Base-by-base conservation (phyloP, 2,329 filamentous ascomycete species). In the Trichoderma sp. region DNA sequence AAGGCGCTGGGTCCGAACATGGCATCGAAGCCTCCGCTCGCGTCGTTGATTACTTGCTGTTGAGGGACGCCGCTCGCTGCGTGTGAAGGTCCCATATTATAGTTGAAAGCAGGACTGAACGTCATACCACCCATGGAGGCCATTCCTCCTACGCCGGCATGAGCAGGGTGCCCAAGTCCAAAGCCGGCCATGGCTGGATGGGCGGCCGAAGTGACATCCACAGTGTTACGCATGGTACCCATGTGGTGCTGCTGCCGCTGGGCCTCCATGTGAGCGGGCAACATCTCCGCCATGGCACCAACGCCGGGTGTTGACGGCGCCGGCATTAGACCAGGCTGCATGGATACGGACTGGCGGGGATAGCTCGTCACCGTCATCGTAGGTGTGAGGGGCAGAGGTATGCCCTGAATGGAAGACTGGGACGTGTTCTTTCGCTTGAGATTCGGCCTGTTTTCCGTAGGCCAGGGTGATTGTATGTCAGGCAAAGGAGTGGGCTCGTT, bases 1-100 rank as follows among this genome's bases (percentile, higher is more conserved):
- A 89, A 89, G 0, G 87, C 85, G 68, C 89, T 89, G 21, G 89
- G 86, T 14, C 89, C 88, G 79, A 92, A 92, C 89, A 92, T 91
- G 12, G 89, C 88, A 76, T 91, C 90, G 79, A 87, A 91, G 3
- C 82, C 81, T n/a, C 83, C 82, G 31, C 80, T 81, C 35, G 79
- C 80, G 38, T 84, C 82, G 68, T 82, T 80, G 62, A 83, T 81
- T 59, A 81, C 78, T 12, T 78, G 65, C 24, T 68, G 75, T 27
- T 72, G 68, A 33, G 69, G 29, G 56, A 73, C 71, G 16, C 29
- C n/a, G 16, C 60, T 14, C 14, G 63, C 24, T 2, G 45, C 29
- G 12, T 65, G 38, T 11, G 79, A 80, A 29, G 81, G 80, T 21
- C 80, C 82, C 18, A 81, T 81, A 31, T 79, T 82, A 63, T 82